Conservation (phyloP, 495 filamentous ascomycete species). For the Trichoderma virens region DNA sequence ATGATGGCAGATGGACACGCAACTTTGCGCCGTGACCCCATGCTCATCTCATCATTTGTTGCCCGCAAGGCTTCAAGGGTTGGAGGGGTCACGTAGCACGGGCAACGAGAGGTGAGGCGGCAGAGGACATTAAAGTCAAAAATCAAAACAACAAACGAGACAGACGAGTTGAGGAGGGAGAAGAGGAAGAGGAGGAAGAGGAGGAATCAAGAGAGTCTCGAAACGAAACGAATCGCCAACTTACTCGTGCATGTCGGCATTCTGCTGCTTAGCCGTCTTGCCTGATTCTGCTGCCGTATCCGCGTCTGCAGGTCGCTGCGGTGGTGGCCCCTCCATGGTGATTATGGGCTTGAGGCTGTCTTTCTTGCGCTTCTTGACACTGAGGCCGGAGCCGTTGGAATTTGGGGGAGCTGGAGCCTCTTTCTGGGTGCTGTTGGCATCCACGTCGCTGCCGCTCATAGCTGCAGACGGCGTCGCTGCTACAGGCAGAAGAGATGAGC, state of each 20-base stretch:
- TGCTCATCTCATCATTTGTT: neutral
- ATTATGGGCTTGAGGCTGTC: constrained; percentile 69
- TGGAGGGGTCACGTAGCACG: too few relatives aligned
- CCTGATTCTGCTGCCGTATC: too few relatives aligned
- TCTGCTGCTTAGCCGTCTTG: too few relatives aligned
- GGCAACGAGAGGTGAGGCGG: neutral
- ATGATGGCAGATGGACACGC: neutral
- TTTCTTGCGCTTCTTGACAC: constrained; percentile 57
- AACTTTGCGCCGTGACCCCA: neutral
- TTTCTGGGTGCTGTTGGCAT: neutral
- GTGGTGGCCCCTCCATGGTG: constrained; percentile 62
- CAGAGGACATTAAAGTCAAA: too few relatives aligned
- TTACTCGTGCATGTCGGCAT: neutral
- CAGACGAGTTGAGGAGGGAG: neutral
- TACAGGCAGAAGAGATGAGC: neutral
- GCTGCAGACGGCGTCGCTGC: neutral
- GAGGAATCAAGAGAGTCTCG: neutral
- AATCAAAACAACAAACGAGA: too few relatives aligned
- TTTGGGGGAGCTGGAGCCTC: neutral
- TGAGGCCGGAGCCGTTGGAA: constrained; percentile 31
- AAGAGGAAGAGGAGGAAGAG: neutral
- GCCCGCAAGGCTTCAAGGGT: neutral
- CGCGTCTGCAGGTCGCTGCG: too few relatives aligned
- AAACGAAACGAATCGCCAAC: neutral
- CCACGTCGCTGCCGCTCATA: neutral